Conservation (phyloP, 2,329 filamentous ascomycete genomes). For the Aspergillus texensis region DNA sequence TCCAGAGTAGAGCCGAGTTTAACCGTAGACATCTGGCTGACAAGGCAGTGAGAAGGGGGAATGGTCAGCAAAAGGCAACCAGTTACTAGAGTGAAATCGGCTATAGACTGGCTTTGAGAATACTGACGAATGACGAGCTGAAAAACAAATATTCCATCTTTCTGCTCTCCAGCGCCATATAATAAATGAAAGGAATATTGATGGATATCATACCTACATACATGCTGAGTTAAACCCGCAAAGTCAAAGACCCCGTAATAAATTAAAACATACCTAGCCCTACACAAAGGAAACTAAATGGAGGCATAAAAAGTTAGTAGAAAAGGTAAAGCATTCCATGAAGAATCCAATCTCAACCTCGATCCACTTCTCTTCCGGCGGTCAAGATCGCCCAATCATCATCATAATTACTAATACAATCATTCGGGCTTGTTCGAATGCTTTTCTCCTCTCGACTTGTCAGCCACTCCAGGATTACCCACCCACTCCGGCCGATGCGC, state of each 20-base stretch:
- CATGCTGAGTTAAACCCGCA: background rate
- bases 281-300: background rate
- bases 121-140: no score
- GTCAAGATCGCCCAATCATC: background rate
- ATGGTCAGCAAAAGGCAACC: no score
- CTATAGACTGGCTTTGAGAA: background rate
- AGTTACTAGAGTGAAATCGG: no score
- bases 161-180: background rate
- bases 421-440: background rate
- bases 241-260: background rate
- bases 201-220: background rate
- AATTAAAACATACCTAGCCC: background rate
- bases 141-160: no score
- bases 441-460: background rate
- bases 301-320: no score
- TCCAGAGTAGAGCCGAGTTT: no score
- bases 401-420: background rate
- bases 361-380: no score
- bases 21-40: no score
- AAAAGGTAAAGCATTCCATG: no score
- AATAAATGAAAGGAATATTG: background rate
- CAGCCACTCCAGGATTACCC: background rate
- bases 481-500: conserved; percentile 7
- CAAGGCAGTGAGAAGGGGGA: no score
- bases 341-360: no score